Base-by-base conservation (phyloP, 2,329 filamentous ascomycete genomes). In the Clathrospora elynae region DNA sequence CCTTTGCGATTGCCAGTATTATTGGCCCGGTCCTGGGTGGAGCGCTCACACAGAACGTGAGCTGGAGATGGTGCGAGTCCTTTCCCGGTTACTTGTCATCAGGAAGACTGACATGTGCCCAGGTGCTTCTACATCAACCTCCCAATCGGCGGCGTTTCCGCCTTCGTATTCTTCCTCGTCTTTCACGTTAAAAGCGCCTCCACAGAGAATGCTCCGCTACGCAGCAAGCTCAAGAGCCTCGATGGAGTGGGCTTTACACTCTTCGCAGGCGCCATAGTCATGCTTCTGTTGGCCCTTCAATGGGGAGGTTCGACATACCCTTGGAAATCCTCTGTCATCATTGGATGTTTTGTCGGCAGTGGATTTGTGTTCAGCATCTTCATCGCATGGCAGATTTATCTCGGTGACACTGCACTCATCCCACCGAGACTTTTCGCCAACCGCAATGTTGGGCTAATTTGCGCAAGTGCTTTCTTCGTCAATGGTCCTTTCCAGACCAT, bases 301-400 rank as follows among this genome's bases (percentile, higher is more conserved):
- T 68, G 61, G 58, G 63, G 64, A 13, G 58, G 60, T 9, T 56
- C 57, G 5, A 59, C 45, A 8, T 63, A 66, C 14, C 10, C 45
- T 6, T 78, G 75, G 76, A 62, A 57, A 28, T 67, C 66, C 35
- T 64, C 64, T 0, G 66, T 70, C 5, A 68, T 79, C 26, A 72
- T 79, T 18, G 69, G 67, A 1, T 62, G 78, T 44, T 50, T 75
- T 28, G 58, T 67, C 22, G 48, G 77, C 3, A 67, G 66, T 8
- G 53, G 44, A 4, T 47, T 74, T 11, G 61, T 78, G 3, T 39
- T 77, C 12, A 43, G 71, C 23, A 56, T 40, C 2, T 80, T 79
- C 49, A 40, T 73, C 18, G 46, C 53, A 3, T 51, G 53, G 2
- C 54, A 61, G 28, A 23, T 23, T 10, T 56, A 8, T 35, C 47